These are phyloP conservation scores for Entophlyctis helioformis DNA, from an alignment of 192 early-diverging fungal species.

Conservation along the genomic window DNA sequence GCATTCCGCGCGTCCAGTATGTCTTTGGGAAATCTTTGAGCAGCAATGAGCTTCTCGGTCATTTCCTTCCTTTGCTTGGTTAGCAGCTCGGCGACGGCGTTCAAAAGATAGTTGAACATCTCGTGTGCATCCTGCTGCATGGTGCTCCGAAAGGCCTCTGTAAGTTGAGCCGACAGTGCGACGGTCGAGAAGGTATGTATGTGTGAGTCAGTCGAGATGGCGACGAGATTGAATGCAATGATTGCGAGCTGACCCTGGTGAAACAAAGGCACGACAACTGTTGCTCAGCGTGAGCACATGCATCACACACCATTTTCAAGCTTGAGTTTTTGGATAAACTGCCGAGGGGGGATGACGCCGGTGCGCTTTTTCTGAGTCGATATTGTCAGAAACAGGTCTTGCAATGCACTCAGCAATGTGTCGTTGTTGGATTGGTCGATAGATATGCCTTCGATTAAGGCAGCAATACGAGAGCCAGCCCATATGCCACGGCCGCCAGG, in stretches of 20 bases:
- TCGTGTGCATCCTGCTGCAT: constrained; percentile 99
- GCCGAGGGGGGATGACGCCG: constrained; percentile 69
- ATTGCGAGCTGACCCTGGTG: neutral
- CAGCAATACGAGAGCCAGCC: no score
- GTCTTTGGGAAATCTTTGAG: no score
- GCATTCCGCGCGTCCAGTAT: no score
- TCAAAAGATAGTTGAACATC: constrained; percentile 89
- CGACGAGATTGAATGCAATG: constrained; percentile 1
- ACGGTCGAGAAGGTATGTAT: neutral
- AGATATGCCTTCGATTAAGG: constrained; percentile 5
- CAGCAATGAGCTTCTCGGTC: no score
- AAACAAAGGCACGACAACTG: neutral
- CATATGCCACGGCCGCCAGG: no score
- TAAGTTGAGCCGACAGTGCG: neutral
- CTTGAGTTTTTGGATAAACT: constrained; percentile 82
- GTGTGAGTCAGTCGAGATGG: neutral
- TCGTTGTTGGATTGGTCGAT: constrained; percentile 38
- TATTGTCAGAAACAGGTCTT: constrained; percentile 78
- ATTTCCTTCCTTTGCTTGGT: constrained; percentile 27
- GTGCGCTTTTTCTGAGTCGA: constrained; percentile 70
- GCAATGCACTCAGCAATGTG: constrained; percentile 71
- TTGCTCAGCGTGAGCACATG: neutral
- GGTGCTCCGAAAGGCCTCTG: constrained; percentile 84
- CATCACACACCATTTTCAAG: constrained; percentile 72
- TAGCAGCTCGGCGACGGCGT: constrained; percentile 78